Evolutionary conservation across 192 early-diverging fungal species (phyloP).

Genomic region (Entrophospora sp.): DNA sequence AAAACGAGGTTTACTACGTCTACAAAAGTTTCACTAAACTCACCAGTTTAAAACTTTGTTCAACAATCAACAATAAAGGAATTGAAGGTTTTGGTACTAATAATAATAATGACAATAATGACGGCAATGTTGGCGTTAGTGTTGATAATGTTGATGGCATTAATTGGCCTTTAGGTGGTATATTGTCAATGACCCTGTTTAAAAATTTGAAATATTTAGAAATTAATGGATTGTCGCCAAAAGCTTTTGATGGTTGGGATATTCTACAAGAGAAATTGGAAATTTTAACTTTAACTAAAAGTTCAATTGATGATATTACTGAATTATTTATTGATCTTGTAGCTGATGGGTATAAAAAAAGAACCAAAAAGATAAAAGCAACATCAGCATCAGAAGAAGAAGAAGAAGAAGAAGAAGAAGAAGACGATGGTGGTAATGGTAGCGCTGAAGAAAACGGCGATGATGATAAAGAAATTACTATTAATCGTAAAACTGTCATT

Average conservation of each 20-base stretch:
- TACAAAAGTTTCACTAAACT: conserved; percentile 38
- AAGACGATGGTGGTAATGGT: neutral
- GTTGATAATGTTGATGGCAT: too few relatives aligned
- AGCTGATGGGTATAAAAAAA: conserved; percentile 25
- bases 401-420: neutral
- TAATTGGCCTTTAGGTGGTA: conserved; percentile 2
- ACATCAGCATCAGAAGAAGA: conserved; percentile 14
- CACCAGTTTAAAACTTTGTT: conserved; percentile 32
- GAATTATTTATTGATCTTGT: conserved; percentile 37
- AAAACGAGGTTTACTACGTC: conserved; percentile 42
- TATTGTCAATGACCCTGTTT: conserved; percentile 32
- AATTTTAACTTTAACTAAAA: conserved; percentile 32
- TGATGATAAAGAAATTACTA: too few relatives aligned
- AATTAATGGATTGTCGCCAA: conserved; percentile 37
- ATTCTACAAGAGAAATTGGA: conserved; percentile 32
- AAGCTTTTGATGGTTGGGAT: conserved; percentile 38
- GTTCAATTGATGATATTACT: conserved; percentile 37
- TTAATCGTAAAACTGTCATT: too few relatives aligned
- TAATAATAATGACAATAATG: too few relatives aligned
- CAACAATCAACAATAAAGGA: conserved; percentile 25
- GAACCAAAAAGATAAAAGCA: conserved; percentile 22
- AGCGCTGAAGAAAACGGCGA: neutral
- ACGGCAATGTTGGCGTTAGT: too few relatives aligned
- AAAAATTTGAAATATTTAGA: conserved; percentile 39
- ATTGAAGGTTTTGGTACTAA: conserved; percentile 17